A percentile compares a stretch with the other conserved stretches of the same genome.
phyloP scores from a whole-genome alignment of 306 rosid genomes.

The Dryas drummondii region DNA sequence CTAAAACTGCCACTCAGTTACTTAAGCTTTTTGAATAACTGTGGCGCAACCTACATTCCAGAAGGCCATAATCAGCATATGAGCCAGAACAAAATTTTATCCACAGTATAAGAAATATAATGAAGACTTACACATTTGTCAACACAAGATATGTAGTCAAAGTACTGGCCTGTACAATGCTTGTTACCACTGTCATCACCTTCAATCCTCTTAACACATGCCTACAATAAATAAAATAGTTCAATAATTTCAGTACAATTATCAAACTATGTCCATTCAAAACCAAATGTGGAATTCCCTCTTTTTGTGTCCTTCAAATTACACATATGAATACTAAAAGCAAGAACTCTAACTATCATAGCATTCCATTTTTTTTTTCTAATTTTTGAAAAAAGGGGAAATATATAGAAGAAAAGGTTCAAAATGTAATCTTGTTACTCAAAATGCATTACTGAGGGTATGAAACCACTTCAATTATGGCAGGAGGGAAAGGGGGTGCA shows the following conservation, averaged over 20 bases:
- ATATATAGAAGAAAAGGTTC: not conserved
- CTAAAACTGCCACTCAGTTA: not conserved
- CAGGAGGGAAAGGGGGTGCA: not conserved
- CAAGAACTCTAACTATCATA: not conserved
- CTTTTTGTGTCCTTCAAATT: not conserved
- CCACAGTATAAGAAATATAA: not conserved
- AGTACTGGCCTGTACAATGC: constrained; percentile 82
- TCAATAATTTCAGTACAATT: not conserved
- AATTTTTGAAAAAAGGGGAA: not conserved
- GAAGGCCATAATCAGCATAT: not conserved
- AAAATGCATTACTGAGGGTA: not conserved
- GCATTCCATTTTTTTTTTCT: not conserved
- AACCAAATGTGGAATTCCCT: not conserved
- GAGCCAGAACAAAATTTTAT: not conserved
- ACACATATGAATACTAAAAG: not conserved
- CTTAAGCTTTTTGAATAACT: constrained; percentile 12
- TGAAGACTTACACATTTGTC: constrained; percentile 68
- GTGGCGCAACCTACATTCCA: constrained; percentile 12
- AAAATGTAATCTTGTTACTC: not conserved
- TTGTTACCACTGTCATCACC: constrained; percentile 58
- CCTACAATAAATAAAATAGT: constrained; percentile 34
- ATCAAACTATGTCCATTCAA: not conserved
- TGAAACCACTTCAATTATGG: not conserved
- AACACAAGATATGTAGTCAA: constrained; percentile 71
- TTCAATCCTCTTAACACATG: constrained; percentile 58